Base-by-base conservation (phyloP, 768 basidiomycete species). In the Phaeotremella fagi region DNA sequence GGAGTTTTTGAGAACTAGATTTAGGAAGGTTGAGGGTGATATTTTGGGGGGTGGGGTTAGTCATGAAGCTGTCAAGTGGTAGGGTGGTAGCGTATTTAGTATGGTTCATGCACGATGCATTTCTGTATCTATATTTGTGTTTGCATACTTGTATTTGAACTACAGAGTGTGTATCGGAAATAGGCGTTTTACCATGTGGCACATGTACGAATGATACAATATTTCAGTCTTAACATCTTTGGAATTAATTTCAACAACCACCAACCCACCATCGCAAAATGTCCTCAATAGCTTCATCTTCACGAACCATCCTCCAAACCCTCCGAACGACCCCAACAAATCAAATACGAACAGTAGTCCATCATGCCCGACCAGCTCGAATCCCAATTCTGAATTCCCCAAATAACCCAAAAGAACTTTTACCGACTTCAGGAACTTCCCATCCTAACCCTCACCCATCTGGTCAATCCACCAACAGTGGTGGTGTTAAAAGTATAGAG, bases 21-120 rank as follows among this genome's bases (percentile, higher is more conserved):
- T 90, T 70, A 80, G 82, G 54, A 87, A 87, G 24, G 89, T 95
- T 1, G 87, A 87, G 74, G 88, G 84, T 75, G 88, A 90, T 63
- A 83, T 88, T 9, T 24, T 67, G 46, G 35, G 50, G 23, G 67
- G 63, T 3, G 69, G 69, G 4, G 50, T 71, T 6, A 63, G 64
- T 1, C 60, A 63, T 23, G 68, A 70, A 48, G 64, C 64, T 47
- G 68, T 70, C 23, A 61, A 53, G 52, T 70, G 68, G 68, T 70
- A 45, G 38, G 26, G 4, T 9, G 9, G 33, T 35, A 9, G 33
- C 33, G 33, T 35, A n/a, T n/a, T n/a, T n/a, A n/a, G n/a, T n/a
- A n/a, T n/a, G n/a, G n/a, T n/a, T n/a, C n/a, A n/a, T n/a, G n/a
- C n/a, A n/a, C n/a, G n/a, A n/a, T n/a, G n/a, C n/a, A n/a, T n/a